These are phyloP conservation scores for Lolium perenne DNA, from an alignment of 176 grass and related monocot genomes.

Conservation along the genomic window DNA sequence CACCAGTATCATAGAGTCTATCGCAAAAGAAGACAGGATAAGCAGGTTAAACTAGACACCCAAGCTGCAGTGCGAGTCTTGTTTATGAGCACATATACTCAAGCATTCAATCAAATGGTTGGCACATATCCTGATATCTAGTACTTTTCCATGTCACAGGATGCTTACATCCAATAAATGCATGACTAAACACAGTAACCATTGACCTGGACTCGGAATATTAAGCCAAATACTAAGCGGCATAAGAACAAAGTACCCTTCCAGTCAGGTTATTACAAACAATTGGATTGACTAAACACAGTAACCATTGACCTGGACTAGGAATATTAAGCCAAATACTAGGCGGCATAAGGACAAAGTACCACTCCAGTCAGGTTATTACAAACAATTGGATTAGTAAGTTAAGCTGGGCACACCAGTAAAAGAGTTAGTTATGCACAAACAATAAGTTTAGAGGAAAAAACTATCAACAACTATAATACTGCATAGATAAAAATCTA, in stretches of 20 bases:
- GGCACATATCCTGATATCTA: background rate
- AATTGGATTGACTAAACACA: background rate
- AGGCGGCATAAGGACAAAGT: background rate
- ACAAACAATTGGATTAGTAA: background rate
- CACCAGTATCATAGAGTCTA: conserved; percentile 35
- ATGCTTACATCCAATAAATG: conserved; percentile 5
- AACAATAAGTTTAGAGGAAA: too few species aligned
- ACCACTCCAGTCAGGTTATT: background rate
- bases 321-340: conserved; percentile 14
- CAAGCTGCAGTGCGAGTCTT: conserved; percentile 11
- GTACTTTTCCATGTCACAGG: background rate
- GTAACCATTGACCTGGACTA: background rate
- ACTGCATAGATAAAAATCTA: too few species aligned
- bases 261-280: conserved; percentile 1
- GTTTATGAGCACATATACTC: conserved; percentile 16
- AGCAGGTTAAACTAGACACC: conserved; percentile 36
- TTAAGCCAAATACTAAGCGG: conserved; percentile 9
- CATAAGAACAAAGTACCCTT: background rate
- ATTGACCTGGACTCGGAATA: background rate
- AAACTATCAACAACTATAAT: too few species aligned
- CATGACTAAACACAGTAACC: background rate
- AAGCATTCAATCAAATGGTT: background rate
- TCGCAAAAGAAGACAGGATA: conserved; percentile 38
- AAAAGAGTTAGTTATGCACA: background rate
- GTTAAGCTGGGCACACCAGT: background rate